Base-by-base conservation (phyloP, 306 rosid genomes). In the Trifolium pratense region DNA sequence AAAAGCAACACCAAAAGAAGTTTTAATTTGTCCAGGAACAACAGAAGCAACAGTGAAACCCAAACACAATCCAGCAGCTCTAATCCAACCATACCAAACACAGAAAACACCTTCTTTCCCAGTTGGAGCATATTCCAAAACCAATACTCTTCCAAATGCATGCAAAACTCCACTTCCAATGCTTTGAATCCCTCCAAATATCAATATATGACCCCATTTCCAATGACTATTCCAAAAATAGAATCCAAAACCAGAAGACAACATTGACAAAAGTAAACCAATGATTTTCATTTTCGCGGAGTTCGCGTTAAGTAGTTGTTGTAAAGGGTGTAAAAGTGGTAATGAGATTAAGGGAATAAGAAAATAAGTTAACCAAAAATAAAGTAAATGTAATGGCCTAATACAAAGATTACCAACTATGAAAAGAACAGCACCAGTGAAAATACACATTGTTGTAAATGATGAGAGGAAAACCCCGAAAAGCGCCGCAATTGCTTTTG, bases 61-160 rank as follows among this genome's bases (percentile, higher is more conserved):
- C 3, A 63, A 68, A 25, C 87, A 85, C 46, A 80, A 63, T 7
- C 96, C 98, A 2, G 78, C 45, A 17, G 74, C 66, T 80, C 79
- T 85, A 16, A 75, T 71, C 98, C 96, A 87, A 14, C 87, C 61
- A 77, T 77, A 88, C 96, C 97, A 90, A 36, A 82, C 80, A 8
- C 92, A 80, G 60, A 89, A 86, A 0, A 80, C 87, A 15, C 89
- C 86, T 64, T 93, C 98, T 75, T 89, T 86, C 29, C 96, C 96
- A 0, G 26, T 7, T 0, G 93, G 92, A 0, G 93, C 75, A 52
- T 86, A 86, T 5, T 90, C 89, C 59, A 93, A 37, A 76, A 93
- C 39, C 46, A 93, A 34, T 16, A 76, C 91, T n/a, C 92, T 74
- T 9, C 96, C 92, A 8, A 75, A 90, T 0, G 92, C 87, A 1